Evolutionary conservation across 2,329 filamentous ascomycete species (phyloP).

Genomic region (Colletotrichum cordylinicola): DNA sequence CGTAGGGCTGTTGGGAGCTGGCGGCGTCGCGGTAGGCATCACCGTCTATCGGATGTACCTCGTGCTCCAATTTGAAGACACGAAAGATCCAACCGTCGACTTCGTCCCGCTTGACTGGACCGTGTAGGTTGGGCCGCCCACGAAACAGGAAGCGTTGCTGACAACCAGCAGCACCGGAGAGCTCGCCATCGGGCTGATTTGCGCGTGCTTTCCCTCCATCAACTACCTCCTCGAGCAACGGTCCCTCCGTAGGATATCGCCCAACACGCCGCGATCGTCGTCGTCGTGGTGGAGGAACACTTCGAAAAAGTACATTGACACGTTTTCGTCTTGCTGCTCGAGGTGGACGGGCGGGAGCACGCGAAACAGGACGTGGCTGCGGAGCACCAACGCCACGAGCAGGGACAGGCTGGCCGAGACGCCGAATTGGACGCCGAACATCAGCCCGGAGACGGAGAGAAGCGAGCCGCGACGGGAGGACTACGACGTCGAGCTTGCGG

Average conservation of each 20-base stretch:
- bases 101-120: slow-evolving; percentile 26
- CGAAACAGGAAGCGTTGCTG: not conserved
- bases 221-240: slow-evolving; percentile 23
- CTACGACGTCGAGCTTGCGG: slow-evolving; percentile 8
- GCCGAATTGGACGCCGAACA: not conserved
- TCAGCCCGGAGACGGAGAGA: not conserved
- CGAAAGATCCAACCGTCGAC: slow-evolving; percentile 28
- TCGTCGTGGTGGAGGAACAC: not conserved
- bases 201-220: slow-evolving; percentile 24
- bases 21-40: slow-evolving; percentile 31
- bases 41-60: slow-evolving; percentile 32
- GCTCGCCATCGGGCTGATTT: slow-evolving; percentile 23
- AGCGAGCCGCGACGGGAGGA: not conserved
- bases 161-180: slow-evolving; percentile 11
- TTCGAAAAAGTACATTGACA: not conserved
- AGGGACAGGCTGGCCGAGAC: not conserved
- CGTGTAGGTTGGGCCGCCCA: not conserved
- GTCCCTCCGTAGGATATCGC: too few species aligned
- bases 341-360: not conserved
- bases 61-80: slow-evolving; percentile 24
- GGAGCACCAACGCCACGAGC: not conserved
- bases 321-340: not conserved
- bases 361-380: not conserved
- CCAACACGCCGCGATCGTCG: not conserved
- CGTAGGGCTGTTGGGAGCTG: slow-evolving; percentile 32